Evolutionary conservation across 2,329 filamentous ascomycete species (phyloP), one percentile per base, ranked within the genome.

Genomic region (Bipolaris victoriae): DNA sequence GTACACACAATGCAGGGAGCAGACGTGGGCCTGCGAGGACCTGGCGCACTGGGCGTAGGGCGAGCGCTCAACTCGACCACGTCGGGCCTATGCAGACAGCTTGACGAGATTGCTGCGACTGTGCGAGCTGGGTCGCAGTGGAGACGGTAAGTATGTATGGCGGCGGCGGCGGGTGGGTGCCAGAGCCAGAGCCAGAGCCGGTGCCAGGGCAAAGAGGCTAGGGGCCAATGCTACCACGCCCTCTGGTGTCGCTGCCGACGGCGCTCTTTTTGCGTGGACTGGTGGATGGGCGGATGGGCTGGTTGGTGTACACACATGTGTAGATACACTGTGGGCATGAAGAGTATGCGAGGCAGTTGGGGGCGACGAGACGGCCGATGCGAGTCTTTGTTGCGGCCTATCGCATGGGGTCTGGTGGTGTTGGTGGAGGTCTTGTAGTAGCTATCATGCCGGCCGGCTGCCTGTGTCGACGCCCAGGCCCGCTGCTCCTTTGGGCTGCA

Each of bases 1-100:
- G 49, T 51, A 31, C 50, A 49, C 52, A 40, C 31, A 29, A 35
- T 44, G 71, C 73, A 73, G 62, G 71, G 71, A 55, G 57, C 59
- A 61, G 63, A 55, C 51, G 61, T 57, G 55, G 63, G 62, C 53
- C 55, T 54, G 57, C 55, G 53, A 54, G 55, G 31, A 46, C 50
- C 53, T 37, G 62, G 61, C 63, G 61, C 66, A 57, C 64, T 54
- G 62, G 49, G 56, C 61, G 58, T 52, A 55, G 61, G 55, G 54
- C 51, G 52, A 61, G 54, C 60, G 57, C 45, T 45, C 20, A 55
- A 55, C 47, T 54, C 52, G 49, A 44, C 49, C 55, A 43, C 46
- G 48, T 73, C 71, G 49, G 46, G 46, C 16, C 57, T 40, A 45
- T 43, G 39, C 41, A 47, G 47, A 37, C 47, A 44, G 39, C 48